Evolutionary conservation across 768 basidiomycete species (phyloP), one percentile per base, ranked within the genome.

Genomic region (Russula sp.): DNA sequence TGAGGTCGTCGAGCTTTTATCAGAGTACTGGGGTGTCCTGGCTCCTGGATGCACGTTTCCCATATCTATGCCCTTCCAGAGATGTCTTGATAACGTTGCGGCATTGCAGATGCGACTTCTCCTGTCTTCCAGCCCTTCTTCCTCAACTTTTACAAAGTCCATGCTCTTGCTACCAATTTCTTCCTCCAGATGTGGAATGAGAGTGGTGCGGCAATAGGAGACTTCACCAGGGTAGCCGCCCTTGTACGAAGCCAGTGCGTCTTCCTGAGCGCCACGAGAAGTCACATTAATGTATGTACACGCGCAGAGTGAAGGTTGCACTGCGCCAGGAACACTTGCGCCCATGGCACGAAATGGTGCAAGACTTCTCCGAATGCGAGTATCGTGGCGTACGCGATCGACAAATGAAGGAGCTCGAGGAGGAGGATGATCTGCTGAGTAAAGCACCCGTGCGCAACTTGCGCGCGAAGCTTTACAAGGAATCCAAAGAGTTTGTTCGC

Each of bases 111-210:
- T 71, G 86, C 90, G 3, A 87, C 89, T 2, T 84, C 88, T 4
- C 88, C 88, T 3, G 81, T 84, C 2, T 93, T 90, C 71, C 86
- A 90, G 64, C 92, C 92, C 0, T 92, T 93, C 75, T 89, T 95
- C 74, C 79, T 95, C 65, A 89, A 90, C 67, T 90, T 94, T 69
- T 80, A 82, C 70, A 85, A 81, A 65, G 86, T 93, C 5, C 93
- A 97, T 72, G 76, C 80, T 10, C 75, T 93, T n/a, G 88, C 88
- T 6, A 84, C 86, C 4, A 82, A 83, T 49, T 94, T 95, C 76
- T 95, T 95, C 74, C 75, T 92, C n/a, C 82, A 90, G 38, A 93
- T 96, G 84, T 96, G 91, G 92, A 82, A 80, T 67, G 93, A 96
- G 71, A 90, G 88, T 68, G 86, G 87, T 13, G 88, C 93, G 1